Evolutionary conservation across 345 rosid species (phyloP), one percentile per base, ranked within the genome.

Genomic region (Adansonia digitata): DNA sequence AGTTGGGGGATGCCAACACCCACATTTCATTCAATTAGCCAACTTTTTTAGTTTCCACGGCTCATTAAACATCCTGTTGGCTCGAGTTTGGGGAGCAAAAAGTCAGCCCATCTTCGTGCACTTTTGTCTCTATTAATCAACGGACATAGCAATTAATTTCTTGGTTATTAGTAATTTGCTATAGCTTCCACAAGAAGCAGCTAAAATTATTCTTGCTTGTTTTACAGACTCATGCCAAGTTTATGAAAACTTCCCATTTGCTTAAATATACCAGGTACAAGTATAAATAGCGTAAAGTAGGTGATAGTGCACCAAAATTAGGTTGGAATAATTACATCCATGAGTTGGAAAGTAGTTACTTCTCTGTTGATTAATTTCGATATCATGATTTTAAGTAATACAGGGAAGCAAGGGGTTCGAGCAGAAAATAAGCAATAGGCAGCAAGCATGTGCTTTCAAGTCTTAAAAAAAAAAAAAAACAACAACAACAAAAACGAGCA

Each of bases 1-100:
- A 46, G 91, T 84, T 89, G 94, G 86, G 81, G 72, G 88, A 80
- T 53, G 43, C 67, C 80, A 82, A 63, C 79, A 83, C 71, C 84
- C 13, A 40, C 85, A 71, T 60, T 37, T 56, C 89, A 87, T 87
- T 89, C 76, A 89, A 89, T 86, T 89, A 66, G 93, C 93, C 87
- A 74, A 78, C 87, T 20, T 84, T 84, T 65, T 77, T 79, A 51
- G 88, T 84, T 87, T 65, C 27, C 63, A n/a, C 67, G 70, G 57
- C 40, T 69, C 15, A n/a, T 40, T 22, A 42, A 26, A 22, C 0
- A 9, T 2, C 29, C n/a, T 27, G 5, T 40, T 42, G 15, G 45
- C 43, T 62, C 5, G 0, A 57, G 37, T 5, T 57, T n/a, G n/a
- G n/a, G 9, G 3, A 63, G 43, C 34, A 18, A 35, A 35, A 62